Evolutionary conservation across 208 protist species (phyloP).

Genomic region (Acanthamoeba royreba): DNA sequence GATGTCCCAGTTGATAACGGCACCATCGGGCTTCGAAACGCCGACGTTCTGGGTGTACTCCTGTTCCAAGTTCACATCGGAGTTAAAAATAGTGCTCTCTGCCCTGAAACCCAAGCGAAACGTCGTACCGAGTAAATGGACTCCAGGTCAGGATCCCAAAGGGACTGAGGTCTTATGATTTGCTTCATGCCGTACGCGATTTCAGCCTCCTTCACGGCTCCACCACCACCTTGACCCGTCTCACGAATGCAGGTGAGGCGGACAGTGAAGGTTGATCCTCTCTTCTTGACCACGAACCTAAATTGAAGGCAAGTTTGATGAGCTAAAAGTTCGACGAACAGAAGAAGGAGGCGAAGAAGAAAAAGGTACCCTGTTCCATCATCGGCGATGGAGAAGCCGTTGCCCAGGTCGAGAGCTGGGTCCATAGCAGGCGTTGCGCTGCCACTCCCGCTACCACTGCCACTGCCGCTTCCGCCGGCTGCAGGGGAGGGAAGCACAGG

Average conservation of each 20-base stretch:
- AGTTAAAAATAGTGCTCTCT: not conserved
- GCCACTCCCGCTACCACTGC: not conserved
- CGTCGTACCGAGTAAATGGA: not conserved
- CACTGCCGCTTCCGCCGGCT: too few relatives aligned
- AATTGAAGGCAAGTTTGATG: not conserved
- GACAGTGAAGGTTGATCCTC: not conserved
- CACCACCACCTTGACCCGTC: not conserved
- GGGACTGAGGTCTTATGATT: not conserved
- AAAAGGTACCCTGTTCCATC: not conserved
- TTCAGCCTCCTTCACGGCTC: not conserved
- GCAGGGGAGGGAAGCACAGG: too few relatives aligned
- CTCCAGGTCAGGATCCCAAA: not conserved
- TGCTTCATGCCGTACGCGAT: not conserved
- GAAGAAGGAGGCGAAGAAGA: not conserved
- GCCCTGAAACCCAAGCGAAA: too few relatives aligned
- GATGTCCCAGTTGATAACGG: constrained; percentile 33
- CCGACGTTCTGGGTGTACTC: not conserved
- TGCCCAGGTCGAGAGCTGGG: not conserved
- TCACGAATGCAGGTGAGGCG: not conserved
- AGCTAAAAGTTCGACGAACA: not conserved
- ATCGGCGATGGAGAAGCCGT: not conserved
- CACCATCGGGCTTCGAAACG: not conserved
- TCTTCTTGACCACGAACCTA: not conserved
- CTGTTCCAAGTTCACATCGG: not conserved
- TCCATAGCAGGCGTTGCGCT: not conserved